Evolutionary conservation across 352 stramenopile genomes (phyloP).

Genomic region (Blastocystis sp.): DNA sequence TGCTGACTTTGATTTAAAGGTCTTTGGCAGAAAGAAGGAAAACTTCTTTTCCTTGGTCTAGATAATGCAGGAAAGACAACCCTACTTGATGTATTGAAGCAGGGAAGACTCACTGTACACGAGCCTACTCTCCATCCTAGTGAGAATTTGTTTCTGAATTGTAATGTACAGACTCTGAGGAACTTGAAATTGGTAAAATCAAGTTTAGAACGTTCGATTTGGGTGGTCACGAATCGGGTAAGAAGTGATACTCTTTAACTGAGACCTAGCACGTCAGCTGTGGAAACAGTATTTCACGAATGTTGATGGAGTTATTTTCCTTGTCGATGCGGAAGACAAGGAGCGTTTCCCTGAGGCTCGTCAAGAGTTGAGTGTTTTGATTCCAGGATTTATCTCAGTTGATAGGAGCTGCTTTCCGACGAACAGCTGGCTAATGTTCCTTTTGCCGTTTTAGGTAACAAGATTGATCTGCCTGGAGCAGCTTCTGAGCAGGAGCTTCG

Average conservation of each 20-base stretch:
- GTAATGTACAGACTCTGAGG: slow-evolving; percentile 73
- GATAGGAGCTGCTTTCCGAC: slow-evolving; percentile 81
- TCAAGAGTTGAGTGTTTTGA: slow-evolving; percentile 72
- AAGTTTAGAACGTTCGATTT: slow-evolving; percentile 98
- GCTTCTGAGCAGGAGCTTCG: slow-evolving; percentile 96
- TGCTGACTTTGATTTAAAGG: slow-evolving; percentile 86
- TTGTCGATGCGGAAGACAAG: slow-evolving; percentile 95
- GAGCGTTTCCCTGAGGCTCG: slow-evolving; percentile 97
- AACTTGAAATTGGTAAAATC: slow-evolving; percentile 88
- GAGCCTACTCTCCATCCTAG: slow-evolving; percentile 89
- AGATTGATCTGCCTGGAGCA: slow-evolving; percentile 94
- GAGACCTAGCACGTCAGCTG: slow-evolving; percentile 74
- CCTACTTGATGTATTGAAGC: slow-evolving; percentile 98
- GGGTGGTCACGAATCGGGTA: slow-evolving; percentile 90
- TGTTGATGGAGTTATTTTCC: slow-evolving; percentile 96
- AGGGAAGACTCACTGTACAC: slow-evolving; percentile 88
- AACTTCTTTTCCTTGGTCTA: slow-evolving; percentile 98
- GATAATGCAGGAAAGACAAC: slow-evolving; percentile 99
- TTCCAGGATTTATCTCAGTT: background rate
- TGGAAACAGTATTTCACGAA: slow-evolving; percentile 99
- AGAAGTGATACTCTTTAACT: background rate
- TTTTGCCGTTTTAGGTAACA: slow-evolving; percentile 98
- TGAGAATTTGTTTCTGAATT: background rate
- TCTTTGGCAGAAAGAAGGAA: slow-evolving; percentile 99
- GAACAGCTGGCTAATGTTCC: slow-evolving; percentile 94